Evolutionary conservation across 2,329 filamentous ascomycete species (phyloP), one percentile per base, ranked within the genome.

Genomic region (Penicillium aurantiogriseum): DNA sequence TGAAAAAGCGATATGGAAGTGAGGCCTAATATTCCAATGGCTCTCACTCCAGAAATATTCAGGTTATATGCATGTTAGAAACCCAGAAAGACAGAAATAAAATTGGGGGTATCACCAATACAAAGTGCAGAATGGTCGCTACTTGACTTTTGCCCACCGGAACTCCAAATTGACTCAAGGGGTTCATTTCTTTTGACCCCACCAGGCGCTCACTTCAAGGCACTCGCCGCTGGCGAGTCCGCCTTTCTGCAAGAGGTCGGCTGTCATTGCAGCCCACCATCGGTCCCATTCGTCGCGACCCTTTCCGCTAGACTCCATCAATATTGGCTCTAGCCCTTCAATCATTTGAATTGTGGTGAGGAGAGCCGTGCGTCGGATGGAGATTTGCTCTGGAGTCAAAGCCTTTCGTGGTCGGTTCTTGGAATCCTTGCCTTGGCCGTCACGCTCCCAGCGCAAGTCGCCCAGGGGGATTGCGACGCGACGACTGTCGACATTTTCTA

Each of bases 251-350:
- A 96, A 82, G 68, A 97, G 76, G 74, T 94, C 89, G 46, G 85
- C 84, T 83, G 91, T 93, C 88, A 96, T 90, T 74, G 88, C 90
- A 40, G 88, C 86, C 77, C 90, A 86, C 92, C 92, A 97, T 42
- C 86, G 81, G 72, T 95, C 90, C 92, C 92, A 97, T 76, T 97
- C 92, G 65, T 96, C 91, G 69, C 90, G 86, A 67, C 88, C 91
- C 80, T 96, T 96, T 15, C 88, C 89, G 69, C 89, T 95, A 45
- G 86, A 85, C 67, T 96, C 89, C 66, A 89, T 85, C 65, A 97
- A 78, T 57, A 94, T 77, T 5, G 91, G 90, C 74, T 97, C 92
- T 67, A 97, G 78, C 61, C 88, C 88, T 71, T 94, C 90, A 53
- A 96, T 90, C 81, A 91, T 84, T 71, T 92, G 89, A 51, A 95